phyloP scores from a whole-genome alignment of 2,329 filamentous ascomycete genomes.

The Colletotrichum simmondsii region DNA sequence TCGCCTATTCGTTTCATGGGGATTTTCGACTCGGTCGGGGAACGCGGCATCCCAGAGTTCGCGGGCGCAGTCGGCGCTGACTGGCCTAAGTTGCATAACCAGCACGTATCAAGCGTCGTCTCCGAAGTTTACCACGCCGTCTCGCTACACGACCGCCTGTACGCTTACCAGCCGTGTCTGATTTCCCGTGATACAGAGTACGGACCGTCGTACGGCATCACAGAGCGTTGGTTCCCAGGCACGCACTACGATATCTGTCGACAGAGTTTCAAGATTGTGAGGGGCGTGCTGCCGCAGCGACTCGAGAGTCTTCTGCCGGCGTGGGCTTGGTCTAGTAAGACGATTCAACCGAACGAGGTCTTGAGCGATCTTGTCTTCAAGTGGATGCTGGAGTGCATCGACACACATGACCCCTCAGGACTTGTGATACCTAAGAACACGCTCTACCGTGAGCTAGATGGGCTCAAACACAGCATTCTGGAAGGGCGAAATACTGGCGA shows the following conservation, averaged over 20 bases:
- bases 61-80: slow-evolving; percentile 36
- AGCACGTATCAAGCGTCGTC: slow-evolving; percentile 39
- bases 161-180: slow-evolving; percentile 36
- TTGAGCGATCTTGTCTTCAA: slow-evolving; percentile 36
- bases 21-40: slow-evolving; percentile 39
- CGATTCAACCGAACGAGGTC: slow-evolving; percentile 37
- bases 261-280: slow-evolving; percentile 37
- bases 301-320: slow-evolving; percentile 42
- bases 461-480: neutral
- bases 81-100: slow-evolving; percentile 40
- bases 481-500: neutral
- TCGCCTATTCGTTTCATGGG: slow-evolving; percentile 39
- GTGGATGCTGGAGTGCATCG: slow-evolving; percentile 37
- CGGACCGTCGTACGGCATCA: slow-evolving; percentile 31
- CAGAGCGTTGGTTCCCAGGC: slow-evolving; percentile 39
- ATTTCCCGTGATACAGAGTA: slow-evolving; percentile 27
- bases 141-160: slow-evolving; percentile 37
- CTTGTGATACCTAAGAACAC: slow-evolving; percentile 21
- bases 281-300: slow-evolving; percentile 6
- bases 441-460: slow-evolving; percentile 10
- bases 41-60: slow-evolving; percentile 36
- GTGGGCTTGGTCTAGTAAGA: slow-evolving; percentile 38
- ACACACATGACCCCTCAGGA: slow-evolving; percentile 26
- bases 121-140: slow-evolving; percentile 39
- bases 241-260: slow-evolving; percentile 39